Conservation (phyloP, 1,284 basidiomycete genomes). For the Pseudozyma hubeiensis region DNA sequence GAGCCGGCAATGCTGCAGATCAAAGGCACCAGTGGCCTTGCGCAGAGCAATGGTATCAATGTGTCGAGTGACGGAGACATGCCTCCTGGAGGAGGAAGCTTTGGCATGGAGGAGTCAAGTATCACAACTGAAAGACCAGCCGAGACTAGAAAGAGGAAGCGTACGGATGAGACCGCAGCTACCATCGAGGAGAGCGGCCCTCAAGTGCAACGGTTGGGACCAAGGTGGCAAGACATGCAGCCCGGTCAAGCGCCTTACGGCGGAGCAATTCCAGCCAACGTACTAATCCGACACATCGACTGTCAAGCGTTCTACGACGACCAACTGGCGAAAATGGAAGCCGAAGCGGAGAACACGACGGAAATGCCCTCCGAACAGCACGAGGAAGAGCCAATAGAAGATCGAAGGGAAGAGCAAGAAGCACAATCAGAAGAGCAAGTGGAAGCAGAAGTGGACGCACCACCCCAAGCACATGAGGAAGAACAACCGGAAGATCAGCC, state of each 20-base stretch:
- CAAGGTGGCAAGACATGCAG: slow-evolving; percentile 12
- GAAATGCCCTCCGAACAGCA: background rate
- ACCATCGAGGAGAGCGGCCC: background rate
- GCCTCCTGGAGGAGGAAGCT: slow-evolving; percentile 19
- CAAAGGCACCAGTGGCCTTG: background rate
- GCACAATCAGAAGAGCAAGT: background rate
- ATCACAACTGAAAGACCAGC: too few species aligned
- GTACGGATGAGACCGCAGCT: background rate
- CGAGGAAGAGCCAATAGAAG: background rate
- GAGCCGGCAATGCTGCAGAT: slow-evolving; percentile 4
- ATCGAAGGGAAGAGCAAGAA: background rate
- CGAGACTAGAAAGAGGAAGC: slow-evolving; percentile 16
- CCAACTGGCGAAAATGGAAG: slow-evolving; percentile 6
- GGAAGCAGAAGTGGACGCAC: too few species aligned
- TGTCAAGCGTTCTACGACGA: slow-evolving; percentile 31
- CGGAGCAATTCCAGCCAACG: slow-evolving; percentile 8
- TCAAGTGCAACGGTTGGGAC: background rate
- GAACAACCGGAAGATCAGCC: too few species aligned
- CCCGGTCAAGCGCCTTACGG: slow-evolving; percentile 8
- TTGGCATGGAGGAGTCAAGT: slow-evolving; percentile 1
- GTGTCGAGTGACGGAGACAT: background rate
- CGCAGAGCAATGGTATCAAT: background rate
- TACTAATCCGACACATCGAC: slow-evolving; percentile 22
- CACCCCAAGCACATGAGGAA: too few species aligned
- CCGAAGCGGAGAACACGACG: background rate